Percentiles rank a stretch among this genome's conserved stretches.
Conservation (phyloP, 1,284 basidiomycete genomes). For the Pisolithus thermaeus region DNA sequence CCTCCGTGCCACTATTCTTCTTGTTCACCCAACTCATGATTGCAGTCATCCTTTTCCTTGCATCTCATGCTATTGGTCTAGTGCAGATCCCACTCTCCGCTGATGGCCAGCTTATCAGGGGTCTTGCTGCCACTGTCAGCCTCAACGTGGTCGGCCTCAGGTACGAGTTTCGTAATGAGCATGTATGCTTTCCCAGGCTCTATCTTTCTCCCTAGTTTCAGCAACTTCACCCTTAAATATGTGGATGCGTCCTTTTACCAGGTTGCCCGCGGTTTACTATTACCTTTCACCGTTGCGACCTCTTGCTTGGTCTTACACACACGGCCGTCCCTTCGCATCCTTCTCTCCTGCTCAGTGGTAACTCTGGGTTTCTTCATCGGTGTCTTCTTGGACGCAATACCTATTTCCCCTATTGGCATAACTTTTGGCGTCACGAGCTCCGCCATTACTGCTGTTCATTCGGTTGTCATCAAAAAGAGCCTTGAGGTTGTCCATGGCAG, state of each 20-base stretch:
- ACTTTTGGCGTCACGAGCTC: constrained; percentile 74
- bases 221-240: constrained; percentile 87
- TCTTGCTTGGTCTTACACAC: constrained; percentile 68
- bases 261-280: constrained; percentile 80
- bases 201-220: constrained; percentile 49
- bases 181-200: neutral
- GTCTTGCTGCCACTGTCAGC: constrained; percentile 65
- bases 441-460: constrained; percentile 73
- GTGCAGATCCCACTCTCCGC: constrained; percentile 58
- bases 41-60: constrained; percentile 68
- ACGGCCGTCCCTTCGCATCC: constrained; percentile 66
- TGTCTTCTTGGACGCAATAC: constrained; percentile 69
- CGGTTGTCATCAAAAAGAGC: constrained; percentile 81
- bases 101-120: constrained; percentile 58
- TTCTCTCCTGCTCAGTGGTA: constrained; percentile 68
- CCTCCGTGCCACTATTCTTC: constrained; percentile 76
- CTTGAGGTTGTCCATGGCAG: constrained; percentile 72
- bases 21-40: constrained; percentile 76
- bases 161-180: constrained; percentile 32
- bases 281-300: constrained; percentile 80
- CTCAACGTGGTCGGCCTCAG: constrained; percentile 78
- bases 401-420: constrained; percentile 58
- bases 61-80: constrained; percentile 55
- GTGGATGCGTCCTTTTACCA: constrained; percentile 92
- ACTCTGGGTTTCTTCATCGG: constrained; percentile 83